Evolutionary conservation across 192 early-diverging fungal species (phyloP).

Genomic region (Coemansia sp.): DNA sequence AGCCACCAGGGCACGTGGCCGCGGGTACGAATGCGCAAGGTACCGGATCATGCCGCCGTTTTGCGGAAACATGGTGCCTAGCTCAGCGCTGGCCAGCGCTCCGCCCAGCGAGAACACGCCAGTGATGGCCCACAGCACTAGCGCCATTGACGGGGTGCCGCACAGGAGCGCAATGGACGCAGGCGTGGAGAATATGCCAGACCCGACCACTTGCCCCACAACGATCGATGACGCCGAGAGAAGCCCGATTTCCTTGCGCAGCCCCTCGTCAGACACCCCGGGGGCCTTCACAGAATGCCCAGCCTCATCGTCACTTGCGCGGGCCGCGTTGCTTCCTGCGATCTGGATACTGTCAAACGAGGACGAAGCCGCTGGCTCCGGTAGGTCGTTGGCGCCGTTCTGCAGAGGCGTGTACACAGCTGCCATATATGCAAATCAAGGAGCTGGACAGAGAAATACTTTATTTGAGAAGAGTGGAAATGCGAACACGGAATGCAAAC

Average conservation of each 20-base stretch:
- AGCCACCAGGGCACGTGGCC: constrained; percentile 53
- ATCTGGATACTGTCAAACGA: constrained; percentile 13
- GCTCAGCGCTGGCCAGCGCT: constrained; percentile 82
- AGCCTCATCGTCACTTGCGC: background rate
- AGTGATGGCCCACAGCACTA: constrained; percentile 69
- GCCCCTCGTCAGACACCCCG: constrained; percentile 24
- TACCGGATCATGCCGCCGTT: constrained; percentile 91
- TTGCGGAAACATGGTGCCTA: constrained; percentile 81
- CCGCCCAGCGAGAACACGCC: constrained; percentile 78
- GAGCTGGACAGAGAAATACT: background rate
- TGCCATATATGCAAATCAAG: constrained; percentile 13
- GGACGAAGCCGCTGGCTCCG: constrained; percentile 7
- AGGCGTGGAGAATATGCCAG: constrained; percentile 78
- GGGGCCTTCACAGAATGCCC: constrained; percentile 13
- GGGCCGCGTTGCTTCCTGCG: background rate
- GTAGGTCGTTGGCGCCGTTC: constrained; percentile 8
- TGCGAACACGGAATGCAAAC: too few relatives aligned
- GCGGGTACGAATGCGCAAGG: constrained; percentile 63
- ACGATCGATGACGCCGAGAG: constrained; percentile 67
- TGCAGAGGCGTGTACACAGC: constrained; percentile 29
- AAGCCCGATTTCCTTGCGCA: constrained; percentile 48
- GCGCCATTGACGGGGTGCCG: constrained; percentile 64
- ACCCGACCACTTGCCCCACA: constrained; percentile 73
- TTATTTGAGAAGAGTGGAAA: too few relatives aligned
- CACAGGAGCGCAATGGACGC: constrained; percentile 67